These are phyloP conservation scores for Pestalotiopsis sp. DNA, from an alignment of 2,329 filamentous ascomycete genomes.

Conservation along the genomic window DNA sequence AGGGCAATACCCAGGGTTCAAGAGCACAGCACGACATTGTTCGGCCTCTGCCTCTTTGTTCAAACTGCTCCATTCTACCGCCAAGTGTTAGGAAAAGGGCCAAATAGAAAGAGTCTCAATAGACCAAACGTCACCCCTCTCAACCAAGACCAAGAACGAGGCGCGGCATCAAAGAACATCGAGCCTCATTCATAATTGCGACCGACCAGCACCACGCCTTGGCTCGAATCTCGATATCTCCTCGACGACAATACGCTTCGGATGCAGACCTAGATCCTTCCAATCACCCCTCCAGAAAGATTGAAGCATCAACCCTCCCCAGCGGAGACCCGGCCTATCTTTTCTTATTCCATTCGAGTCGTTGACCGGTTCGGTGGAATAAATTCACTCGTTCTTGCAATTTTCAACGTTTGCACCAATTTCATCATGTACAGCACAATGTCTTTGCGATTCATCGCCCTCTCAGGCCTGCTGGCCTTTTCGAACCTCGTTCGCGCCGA, in stretches of 20 bases:
- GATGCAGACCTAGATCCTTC: constrained; percentile 5
- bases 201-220: background rate
- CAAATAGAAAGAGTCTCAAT: constrained; percentile 6
- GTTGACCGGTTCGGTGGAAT: constrained; percentile 30
- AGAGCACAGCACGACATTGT: background rate
- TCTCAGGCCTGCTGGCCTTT: constrained; percentile 29
- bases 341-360: constrained; percentile 24
- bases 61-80: background rate
- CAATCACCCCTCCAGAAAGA: background rate
- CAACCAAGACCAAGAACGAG: background rate
- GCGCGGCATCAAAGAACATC: constrained; percentile 1
- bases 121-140: constrained; percentile 4
- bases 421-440: constrained; percentile 19
- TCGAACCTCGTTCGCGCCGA: constrained; percentile 22
- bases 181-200: background rate
- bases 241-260: background rate
- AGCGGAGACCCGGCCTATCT: constrained; percentile 6
- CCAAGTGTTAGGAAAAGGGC: background rate
- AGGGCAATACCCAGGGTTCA: background rate
- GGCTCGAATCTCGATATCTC: background rate
- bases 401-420: constrained; percentile 4
- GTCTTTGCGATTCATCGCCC: constrained; percentile 27
- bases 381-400: constrained; percentile 17
- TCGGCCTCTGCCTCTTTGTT: background rate
- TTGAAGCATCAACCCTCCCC: background rate